phyloP scores from a whole-genome alignment of 345 rosid genomes.

The Hirschfeldia incana region DNA sequence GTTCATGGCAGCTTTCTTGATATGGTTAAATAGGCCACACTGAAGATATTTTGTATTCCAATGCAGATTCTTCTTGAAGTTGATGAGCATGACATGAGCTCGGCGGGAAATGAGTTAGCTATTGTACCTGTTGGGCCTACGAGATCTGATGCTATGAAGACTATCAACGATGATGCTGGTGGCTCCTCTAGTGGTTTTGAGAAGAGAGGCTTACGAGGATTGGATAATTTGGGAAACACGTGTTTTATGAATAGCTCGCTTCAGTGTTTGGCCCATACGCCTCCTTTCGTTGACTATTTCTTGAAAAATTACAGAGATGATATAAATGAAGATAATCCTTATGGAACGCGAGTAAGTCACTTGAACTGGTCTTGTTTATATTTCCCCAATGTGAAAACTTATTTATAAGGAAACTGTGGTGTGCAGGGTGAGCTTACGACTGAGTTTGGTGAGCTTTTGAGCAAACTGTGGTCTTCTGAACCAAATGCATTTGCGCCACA shows the following conservation, averaged over 20 bases:
- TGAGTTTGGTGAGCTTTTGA: conserved; percentile 83
- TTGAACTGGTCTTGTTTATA: conserved; percentile 10
- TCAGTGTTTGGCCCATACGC: conserved; percentile 91
- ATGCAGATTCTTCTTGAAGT: conserved; percentile 80
- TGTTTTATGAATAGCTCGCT: conserved; percentile 96
- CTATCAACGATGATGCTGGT: conserved; percentile 40
- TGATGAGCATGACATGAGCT: conserved; percentile 55
- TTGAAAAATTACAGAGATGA: conserved; percentile 75
- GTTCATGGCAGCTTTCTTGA: neutral
- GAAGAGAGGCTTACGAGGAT: conserved; percentile 78
- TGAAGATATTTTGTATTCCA: conserved; percentile 16
- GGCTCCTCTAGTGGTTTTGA: conserved; percentile 43
- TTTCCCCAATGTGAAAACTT: conserved; percentile 11
- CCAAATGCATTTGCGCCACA: conserved; percentile 67
- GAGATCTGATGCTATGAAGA: too few relatives aligned
- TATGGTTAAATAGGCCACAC: neutral
- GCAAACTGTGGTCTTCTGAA: conserved; percentile 84
- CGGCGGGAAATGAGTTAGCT: conserved; percentile 71
- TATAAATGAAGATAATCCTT: conserved; percentile 76
- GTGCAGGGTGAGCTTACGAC: conserved; percentile 92
- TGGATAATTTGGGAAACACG: conserved; percentile 94
- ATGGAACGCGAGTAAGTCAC: conserved; percentile 84
- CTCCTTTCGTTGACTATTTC: conserved; percentile 79
- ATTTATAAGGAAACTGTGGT: conserved; percentile 10
- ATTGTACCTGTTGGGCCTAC: conserved; percentile 70